These are phyloP conservation scores for Themeda triandra DNA, from an alignment of 176 grass and related monocot species.

Conservation along the genomic window DNA sequence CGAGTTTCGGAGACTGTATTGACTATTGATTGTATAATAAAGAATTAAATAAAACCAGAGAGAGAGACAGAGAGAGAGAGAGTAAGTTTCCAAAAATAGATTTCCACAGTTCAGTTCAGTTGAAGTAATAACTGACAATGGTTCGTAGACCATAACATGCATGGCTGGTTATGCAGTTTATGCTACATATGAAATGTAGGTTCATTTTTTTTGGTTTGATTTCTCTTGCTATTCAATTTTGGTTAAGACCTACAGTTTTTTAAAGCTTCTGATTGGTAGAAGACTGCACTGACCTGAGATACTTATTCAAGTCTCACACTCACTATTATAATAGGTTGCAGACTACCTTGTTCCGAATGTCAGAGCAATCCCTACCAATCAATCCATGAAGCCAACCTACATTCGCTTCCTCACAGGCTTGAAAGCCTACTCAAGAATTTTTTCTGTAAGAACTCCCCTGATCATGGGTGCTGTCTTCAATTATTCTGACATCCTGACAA, in stretches of 20 bases:
- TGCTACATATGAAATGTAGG: not conserved
- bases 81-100: not conserved
- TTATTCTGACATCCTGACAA: conserved; percentile 24
- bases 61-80: not conserved
- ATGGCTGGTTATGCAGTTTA: not conserved
- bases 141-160: not conserved
- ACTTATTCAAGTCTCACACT: conserved; percentile 22
- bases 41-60: not conserved
- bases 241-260: not conserved
- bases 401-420: conserved; percentile 95
- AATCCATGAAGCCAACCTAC: conserved; percentile 92
- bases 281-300: not conserved
- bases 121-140: not conserved
- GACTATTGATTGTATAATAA: not conserved
- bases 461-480: not conserved
- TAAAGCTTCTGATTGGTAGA: conserved; percentile 6
- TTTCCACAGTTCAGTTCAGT: not conserved
- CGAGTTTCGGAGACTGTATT: not conserved
- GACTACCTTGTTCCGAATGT: conserved; percentile 86
- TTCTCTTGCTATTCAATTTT: not conserved
- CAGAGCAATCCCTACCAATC: conserved; percentile 64
- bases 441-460: conserved; percentile 59
- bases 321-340: conserved; percentile 56
- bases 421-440: conserved; percentile 96
- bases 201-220: not conserved